Percentiles rank a stretch among this genome's conserved stretches.
Conservation (phyloP, 2,329 filamentous ascomycete species). For the Chalara sp. region DNA sequence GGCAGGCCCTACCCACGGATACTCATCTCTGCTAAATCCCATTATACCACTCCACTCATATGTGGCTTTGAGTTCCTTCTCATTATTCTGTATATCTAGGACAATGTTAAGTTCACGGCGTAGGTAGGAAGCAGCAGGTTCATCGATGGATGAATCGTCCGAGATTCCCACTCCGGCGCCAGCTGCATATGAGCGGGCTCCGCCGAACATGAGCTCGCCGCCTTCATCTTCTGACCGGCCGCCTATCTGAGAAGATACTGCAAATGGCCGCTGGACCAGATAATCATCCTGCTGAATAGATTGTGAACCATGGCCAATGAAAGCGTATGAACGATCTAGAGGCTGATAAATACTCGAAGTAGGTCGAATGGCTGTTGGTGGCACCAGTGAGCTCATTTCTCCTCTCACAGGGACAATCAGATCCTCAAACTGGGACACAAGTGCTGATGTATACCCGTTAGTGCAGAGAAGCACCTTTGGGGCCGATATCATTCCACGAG, state of each 20-base stretch:
- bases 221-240: constrained; percentile 11
- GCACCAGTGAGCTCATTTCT: constrained; percentile 61
- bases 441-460: constrained; percentile 75
- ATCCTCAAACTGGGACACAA: constrained; percentile 62
- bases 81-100: constrained; percentile 25
- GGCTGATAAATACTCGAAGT: constrained; percentile 5
- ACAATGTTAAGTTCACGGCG: constrained; percentile 18
- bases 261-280: constrained; percentile 59
- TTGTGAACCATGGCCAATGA: constrained; percentile 42
- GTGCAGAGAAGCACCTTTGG: constrained; percentile 67
- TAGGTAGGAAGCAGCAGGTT: constrained; percentile 28
- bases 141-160: constrained; percentile 52
- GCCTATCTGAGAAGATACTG: constrained; percentile 24
- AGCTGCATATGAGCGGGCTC: constrained; percentile 52
- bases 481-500: constrained; percentile 59
- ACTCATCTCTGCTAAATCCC: constrained; percentile 62
- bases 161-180: constrained; percentile 49
- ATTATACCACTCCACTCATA: constrained; percentile 72
- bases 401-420: constrained; percentile 73
- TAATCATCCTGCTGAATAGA: constrained; percentile 58
- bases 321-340: constrained; percentile 42
- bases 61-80: constrained; percentile 38
- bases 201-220: constrained; percentile 63
- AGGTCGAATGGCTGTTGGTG: constrained; percentile 36
- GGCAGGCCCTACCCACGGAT: constrained; percentile 67